Evolutionary conservation across 208 protist species (phyloP).

Genomic region (Acanthamoeba triangularis): DNA sequence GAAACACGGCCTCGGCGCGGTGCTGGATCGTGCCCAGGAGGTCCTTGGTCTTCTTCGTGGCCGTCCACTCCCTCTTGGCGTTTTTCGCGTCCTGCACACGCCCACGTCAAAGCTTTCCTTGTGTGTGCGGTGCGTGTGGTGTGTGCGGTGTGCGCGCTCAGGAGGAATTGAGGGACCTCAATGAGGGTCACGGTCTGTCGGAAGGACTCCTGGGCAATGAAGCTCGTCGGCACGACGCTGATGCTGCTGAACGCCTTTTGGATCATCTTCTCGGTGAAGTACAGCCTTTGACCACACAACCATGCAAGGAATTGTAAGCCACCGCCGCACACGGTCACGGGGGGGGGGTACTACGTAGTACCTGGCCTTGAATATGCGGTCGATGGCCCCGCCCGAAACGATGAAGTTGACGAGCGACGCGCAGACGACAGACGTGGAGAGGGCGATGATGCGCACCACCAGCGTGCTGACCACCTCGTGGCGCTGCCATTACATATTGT

Average conservation of each 20-base stretch:
- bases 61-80: neutral
- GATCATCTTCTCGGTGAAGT: neutral
- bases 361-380: neutral
- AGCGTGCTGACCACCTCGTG: constrained; percentile 13
- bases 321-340: too few relatives aligned
- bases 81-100: neutral
- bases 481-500: neutral
- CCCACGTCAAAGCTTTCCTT: neutral
- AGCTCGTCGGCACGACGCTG: neutral
- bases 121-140: neutral
- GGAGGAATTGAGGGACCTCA: neutral
- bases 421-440: neutral
- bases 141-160: neutral
- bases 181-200: constrained; percentile 1
- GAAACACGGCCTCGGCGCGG: neutral
- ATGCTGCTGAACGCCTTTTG: constrained; percentile 1
- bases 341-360: too few relatives aligned
- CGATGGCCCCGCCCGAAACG: neutral
- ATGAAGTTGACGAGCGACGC: neutral
- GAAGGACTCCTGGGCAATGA: constrained; percentile 4
- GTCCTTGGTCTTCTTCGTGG: neutral
- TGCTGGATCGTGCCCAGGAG: neutral
- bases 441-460: constrained; percentile 7
- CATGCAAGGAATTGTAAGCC: too few relatives aligned
- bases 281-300: neutral